Percentiles rank a stretch among this genome's conserved stretches.
Evolutionary conservation across 176 grass and related monocot species (phyloP).

Genomic region (Ampelocalamus luodianensis): DNA sequence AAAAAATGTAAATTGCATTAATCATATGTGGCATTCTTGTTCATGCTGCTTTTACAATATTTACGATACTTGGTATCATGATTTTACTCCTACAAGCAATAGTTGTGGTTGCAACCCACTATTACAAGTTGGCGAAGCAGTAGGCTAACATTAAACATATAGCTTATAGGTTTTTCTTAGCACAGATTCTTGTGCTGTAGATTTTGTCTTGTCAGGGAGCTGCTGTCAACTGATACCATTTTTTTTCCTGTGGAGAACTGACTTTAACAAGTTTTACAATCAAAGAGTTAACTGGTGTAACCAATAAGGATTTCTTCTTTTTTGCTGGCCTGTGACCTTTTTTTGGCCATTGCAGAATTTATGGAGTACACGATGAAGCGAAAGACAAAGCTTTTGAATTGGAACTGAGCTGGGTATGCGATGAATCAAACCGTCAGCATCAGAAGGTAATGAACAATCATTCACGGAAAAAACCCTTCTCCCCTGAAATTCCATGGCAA

Average conservation of each 20-base stretch:
- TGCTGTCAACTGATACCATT: not conserved
- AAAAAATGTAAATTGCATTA: not conserved
- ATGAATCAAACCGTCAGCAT: constrained; percentile 69
- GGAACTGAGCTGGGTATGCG: constrained; percentile 82
- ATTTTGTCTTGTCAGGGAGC: not conserved
- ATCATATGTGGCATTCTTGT: not conserved
- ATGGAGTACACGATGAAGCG: constrained; percentile 70
- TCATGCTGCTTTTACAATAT: not conserved
- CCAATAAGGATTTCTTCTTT: not conserved
- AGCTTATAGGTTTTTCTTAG: not conserved
- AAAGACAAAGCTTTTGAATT: constrained; percentile 86
- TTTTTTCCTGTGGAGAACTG: not conserved
- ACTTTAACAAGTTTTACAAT: not conserved
- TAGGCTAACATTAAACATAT: not conserved
- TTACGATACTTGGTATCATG: not conserved
- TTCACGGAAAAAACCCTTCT: not conserved
- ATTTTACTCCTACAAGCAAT: not conserved
- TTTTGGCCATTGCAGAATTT: constrained; percentile 56
- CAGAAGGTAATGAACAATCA: constrained; percentile 52
- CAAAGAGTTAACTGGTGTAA: not conserved
- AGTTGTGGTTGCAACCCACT: not conserved
- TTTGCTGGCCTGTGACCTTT: not conserved
- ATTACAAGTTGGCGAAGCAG: not conserved
- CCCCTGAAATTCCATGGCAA: not conserved
- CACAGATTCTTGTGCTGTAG: not conserved